Conservation (phyloP, 257 asterid genomes). For the Jasminum sambac region DNA sequence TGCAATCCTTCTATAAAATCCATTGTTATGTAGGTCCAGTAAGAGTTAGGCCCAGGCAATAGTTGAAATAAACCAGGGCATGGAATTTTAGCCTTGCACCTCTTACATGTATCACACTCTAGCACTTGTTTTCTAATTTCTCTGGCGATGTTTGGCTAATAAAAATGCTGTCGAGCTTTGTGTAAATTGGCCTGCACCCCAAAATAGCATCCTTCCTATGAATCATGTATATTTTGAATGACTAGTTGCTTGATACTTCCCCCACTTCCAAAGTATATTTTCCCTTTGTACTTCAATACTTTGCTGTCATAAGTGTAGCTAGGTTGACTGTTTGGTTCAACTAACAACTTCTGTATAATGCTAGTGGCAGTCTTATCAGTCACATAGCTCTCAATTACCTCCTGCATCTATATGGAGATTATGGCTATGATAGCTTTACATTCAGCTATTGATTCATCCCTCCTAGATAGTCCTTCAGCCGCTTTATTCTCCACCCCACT, state of each 20-base stretch:
- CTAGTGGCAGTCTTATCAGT: not conserved
- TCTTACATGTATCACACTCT: no score
- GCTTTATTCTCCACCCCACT: conserved; percentile 14
- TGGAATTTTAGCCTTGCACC: no score
- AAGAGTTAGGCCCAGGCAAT: no score
- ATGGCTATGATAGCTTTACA: not conserved
- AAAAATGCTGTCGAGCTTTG: no score
- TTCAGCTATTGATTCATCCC: not conserved
- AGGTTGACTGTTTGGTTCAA: not conserved
- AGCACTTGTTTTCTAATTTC: not conserved
- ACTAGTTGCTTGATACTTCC: not conserved
- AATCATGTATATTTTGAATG: not conserved
- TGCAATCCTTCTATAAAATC: no score
- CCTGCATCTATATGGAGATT: not conserved
- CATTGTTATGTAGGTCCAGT: no score
- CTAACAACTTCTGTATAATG: not conserved
- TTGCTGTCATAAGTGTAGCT: not conserved
- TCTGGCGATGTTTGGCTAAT: not conserved
- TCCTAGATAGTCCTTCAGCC: conserved; percentile 1
- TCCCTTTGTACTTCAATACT: not conserved
- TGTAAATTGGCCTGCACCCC: not conserved
- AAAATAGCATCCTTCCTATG: not conserved
- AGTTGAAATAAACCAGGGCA: no score
- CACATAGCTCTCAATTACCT: not conserved
- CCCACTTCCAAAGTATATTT: not conserved